Evolutionary conservation across 2,329 filamentous ascomycete genomes (phyloP), one percentile per base, ranked within the genome.

Genomic region (Ophiostoma perfectum): DNA sequence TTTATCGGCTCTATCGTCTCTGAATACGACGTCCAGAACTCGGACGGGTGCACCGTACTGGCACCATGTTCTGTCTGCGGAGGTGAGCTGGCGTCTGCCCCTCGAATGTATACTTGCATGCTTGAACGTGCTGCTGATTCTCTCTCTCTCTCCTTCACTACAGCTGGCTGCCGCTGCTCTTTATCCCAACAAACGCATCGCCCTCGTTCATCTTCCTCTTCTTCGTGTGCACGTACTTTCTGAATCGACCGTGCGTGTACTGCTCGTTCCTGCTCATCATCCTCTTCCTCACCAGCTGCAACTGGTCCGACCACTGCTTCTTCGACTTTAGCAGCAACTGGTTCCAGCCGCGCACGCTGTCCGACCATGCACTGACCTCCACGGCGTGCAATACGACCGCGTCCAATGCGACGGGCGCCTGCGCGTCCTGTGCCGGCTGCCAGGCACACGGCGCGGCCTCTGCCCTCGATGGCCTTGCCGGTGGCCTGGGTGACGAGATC

Each of bases 211-310:
- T 95, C 77, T 87, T 94, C 80, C 86, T 92, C 80, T 92, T 95
- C 83, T 90, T 99, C 81, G 84, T 92, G 72, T 92, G 93, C 78
- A 97, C 93, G 72, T 98, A 97, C 83, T 91, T 96, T 80, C 88
- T 99, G 75, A 96, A 97, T 81, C 89, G 94, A 68, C 95, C 95
- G 67, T 99, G 95, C 82, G 90, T 97, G 74, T 99, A 99, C 84
- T 99, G 95, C 86, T 97, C 93, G 70, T 88, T 97, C 71, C 90
- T 99, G 67, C 91, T 99, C 65, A 86, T 97, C 72, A 93, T 98
- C 74, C 92, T 99, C 74, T 96, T 72, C 67, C 58, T 72, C 16
- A 74, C 73, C 36, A 73, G 72, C 39, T 95, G 91, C 79, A 90
- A 93, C 84, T 95, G 91, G 91, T 91, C 90, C 73, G 90, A 93